These are phyloP conservation scores for Lachnellula occidentalis DNA, from an alignment of 2,329 filamentous ascomycete species.

Conservation along the genomic window DNA sequence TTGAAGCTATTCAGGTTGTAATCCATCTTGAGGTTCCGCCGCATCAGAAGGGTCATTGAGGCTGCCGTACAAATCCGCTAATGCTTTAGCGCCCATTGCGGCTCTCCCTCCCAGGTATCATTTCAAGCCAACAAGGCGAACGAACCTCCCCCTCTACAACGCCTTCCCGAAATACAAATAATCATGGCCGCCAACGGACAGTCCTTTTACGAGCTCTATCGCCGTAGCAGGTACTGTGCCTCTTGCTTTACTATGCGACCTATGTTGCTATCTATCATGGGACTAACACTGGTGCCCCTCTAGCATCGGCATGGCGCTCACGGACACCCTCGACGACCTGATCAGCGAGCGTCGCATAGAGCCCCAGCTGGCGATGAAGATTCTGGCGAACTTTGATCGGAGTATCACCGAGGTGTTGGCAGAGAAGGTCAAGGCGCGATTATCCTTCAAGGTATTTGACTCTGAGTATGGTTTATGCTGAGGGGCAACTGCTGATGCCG, in stretches of 20 bases:
- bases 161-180: constrained; percentile 7
- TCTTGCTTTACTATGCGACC: constrained; percentile 28
- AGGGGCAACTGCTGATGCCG: constrained; percentile 12
- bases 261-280: constrained; percentile 20
- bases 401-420: constrained; percentile 86
- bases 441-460: constrained; percentile 82
- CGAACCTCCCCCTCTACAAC: constrained; percentile 16
- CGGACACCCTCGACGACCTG: constrained; percentile 93
- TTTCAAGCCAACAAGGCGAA: constrained; percentile 5
- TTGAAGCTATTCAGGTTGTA: constrained; percentile 11
- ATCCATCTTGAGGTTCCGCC: constrained; percentile 1
- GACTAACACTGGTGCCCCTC: constrained; percentile 28
- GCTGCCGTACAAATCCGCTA: constrained; percentile 1
- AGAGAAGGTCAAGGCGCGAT: constrained; percentile 83
- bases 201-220: constrained; percentile 90
- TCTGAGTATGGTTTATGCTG: background rate
- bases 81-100: constrained; percentile 4
- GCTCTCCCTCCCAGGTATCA: constrained; percentile 15
- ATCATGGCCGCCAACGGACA: constrained; percentile 47
- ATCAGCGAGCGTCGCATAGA: constrained; percentile 94
- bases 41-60: background rate
- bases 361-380: constrained; percentile 97
- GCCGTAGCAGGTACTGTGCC: constrained; percentile 81
- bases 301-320: constrained; percentile 89
- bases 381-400: constrained; percentile 91